Evolutionary conservation across 2,329 filamentous ascomycete species (phyloP).

Genomic region (Botrytis fabae): DNA sequence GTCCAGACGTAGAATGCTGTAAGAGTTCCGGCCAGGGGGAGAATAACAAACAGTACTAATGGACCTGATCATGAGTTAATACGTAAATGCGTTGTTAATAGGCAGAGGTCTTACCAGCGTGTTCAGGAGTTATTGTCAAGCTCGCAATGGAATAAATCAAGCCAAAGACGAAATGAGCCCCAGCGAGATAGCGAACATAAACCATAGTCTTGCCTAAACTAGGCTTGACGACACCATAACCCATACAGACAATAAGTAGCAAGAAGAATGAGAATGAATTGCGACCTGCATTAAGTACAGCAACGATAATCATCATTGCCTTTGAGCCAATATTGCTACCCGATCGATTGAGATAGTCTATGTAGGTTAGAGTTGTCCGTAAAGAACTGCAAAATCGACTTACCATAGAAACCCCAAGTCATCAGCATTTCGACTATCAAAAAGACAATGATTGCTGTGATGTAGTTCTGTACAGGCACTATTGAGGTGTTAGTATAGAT

Average conservation of each 20-base stretch:
- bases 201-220: slow-evolving; percentile 92
- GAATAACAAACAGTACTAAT: slow-evolving; percentile 86
- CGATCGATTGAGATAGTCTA: slow-evolving; percentile 89
- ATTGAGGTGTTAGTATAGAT: slow-evolving; percentile 40
- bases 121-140: slow-evolving; percentile 84
- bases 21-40: slow-evolving; percentile 86
- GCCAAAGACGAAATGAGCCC: slow-evolving; percentile 92
- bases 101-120: slow-evolving; percentile 57
- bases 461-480: slow-evolving; percentile 98
- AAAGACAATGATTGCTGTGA: slow-evolving; percentile 94
- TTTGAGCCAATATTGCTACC: slow-evolving; percentile 82
- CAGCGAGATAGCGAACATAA: slow-evolving; percentile 85
- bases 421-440: slow-evolving; percentile 94
- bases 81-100: background rate
- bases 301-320: slow-evolving; percentile 86
- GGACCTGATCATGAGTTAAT: slow-evolving; percentile 56
- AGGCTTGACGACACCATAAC: slow-evolving; percentile 95
- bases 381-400: slow-evolving; percentile 30
- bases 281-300: slow-evolving; percentile 85
- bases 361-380: slow-evolving; percentile 41
- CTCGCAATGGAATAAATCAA: slow-evolving; percentile 90
- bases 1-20: slow-evolving; percentile 99
- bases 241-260: slow-evolving; percentile 97
- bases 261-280: slow-evolving; percentile 99
- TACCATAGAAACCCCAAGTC: slow-evolving; percentile 97